Evolutionary conservation across 1,139 yeast genomes (phyloP), one percentile per base, ranked within the genome.

Genomic region (Blastobotrys illinoisensis): DNA sequence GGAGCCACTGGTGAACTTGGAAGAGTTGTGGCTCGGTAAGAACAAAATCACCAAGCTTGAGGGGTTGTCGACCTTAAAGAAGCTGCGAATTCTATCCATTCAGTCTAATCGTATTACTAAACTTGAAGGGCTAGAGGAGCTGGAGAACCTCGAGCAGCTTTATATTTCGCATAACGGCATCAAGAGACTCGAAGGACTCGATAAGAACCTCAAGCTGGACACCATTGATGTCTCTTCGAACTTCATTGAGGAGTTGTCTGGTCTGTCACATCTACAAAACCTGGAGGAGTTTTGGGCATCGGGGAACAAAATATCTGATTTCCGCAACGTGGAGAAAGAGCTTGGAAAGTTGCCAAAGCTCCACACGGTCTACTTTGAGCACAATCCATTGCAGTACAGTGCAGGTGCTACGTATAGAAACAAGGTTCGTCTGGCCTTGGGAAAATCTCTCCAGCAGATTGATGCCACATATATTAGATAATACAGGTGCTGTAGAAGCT

Each of bases 251-350:
- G 77, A 78, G 52, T 72, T 95, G 52, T 85, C 82, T 56, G 85
- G 86, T 59, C 65, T 95, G 54, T 72, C 76, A 1, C 95, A 88
- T 64, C 77, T 93, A 59, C 69, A 64, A 0, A 70, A 85, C 40
- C 76, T 95, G 60, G 90, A 96, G 9, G 99, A 95, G 70, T 76
- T 95, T 53, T 95, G 99, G 99, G 90, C 95, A 32, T 88, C 97
- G 0, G 81, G 82, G 62, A 95, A 93, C 70, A 71, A 79, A 64
- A 71, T 95, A 26, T 79, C 81, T 32, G 75, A 80, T 47, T 91
- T 88, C 68, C 82, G 82, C 48, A 86, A 89, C 55, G 73, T 95
- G 48, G 83, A 82, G 48, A 70, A 77, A 45, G 84, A 88, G 67
- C 76, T 93, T 56, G 82, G 85, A 14, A 74, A 74, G 46, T 74